Base-by-base conservation (phyloP, 2,329 filamentous ascomycete species). In the Aspergillus sp. region DNA sequence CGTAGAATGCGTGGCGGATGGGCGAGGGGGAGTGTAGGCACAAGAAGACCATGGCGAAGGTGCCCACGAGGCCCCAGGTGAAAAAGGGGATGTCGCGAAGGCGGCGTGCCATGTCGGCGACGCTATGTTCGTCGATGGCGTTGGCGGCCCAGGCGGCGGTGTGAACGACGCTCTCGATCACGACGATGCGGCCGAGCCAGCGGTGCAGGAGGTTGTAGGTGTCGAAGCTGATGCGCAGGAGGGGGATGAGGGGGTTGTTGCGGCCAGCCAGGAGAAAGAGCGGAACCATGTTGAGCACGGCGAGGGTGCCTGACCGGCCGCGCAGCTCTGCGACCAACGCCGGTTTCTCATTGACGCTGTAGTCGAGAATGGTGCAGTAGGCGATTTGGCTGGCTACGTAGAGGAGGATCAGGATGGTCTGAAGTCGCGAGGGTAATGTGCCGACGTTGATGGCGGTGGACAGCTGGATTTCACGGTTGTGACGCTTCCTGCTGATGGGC, bases 161-260 rank as follows among this genome's bases (percentile, higher is more conserved):
- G 71, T 95, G 90, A 8, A 87, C 76, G 46, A 90, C 62, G 14
- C 82, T 74, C 69, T 94, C 87, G 3, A 87, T 49, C n/a, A 89
- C 82, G 22, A 89, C 82, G 41, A 92, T 83, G 22, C 90, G 82
- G 24, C 89, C 90, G 56, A 90, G 82, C 89, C 89, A 95, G 58
- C 90, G 83, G 70, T 95, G 90, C 47, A 94, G 76, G 8, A 94
- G 84, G 69, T 97, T 97, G 80, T 95, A 97, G 0, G 92, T 95
- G 71, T 97, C 94, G 74, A 96, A 99, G 70, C 89, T 93, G 69
- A 97, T 87, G 62, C 87, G 84, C 52, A 97, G 80, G 32, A 95
- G 71, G 3, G 79, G 72, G 65, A 97, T 96, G 45, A 96, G 78
- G 8, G 90, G 90, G 74, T 97, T 99, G 77, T 97, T 97, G 67